These are phyloP conservation scores for Colletotrichum tabaci DNA, from an alignment of 2,329 filamentous ascomycete species.

Conservation along the genomic window DNA sequence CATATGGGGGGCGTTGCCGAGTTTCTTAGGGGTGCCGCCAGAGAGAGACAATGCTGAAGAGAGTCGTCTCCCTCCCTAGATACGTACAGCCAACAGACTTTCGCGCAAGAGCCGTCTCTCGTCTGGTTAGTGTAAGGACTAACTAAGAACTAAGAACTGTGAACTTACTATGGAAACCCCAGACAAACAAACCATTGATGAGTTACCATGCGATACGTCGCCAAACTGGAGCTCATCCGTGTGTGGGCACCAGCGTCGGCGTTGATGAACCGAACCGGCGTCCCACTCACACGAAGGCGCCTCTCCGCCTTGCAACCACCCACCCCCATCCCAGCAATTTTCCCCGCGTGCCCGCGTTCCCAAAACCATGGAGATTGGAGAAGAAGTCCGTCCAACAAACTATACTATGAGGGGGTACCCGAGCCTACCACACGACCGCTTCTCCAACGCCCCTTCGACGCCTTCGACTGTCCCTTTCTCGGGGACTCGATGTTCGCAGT, in stretches of 20 bases:
- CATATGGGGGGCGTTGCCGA: too few species aligned
- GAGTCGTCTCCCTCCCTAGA: too few species aligned
- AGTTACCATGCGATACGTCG: conserved; percentile 15
- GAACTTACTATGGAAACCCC: too few species aligned
- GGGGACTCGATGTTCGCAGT: neutral
- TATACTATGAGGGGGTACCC: neutral
- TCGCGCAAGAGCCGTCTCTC: neutral
- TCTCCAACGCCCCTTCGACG: neutral
- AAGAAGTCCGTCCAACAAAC: conserved; percentile 30
- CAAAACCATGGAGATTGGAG: conserved; percentile 38
- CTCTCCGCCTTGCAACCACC: neutral
- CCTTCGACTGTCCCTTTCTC: neutral
- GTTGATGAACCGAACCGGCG: conserved; percentile 31
- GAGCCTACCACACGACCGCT: neutral
- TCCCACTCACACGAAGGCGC: neutral
- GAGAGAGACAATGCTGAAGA: too few species aligned
- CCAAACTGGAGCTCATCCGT: too few species aligned
- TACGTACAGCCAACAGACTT: conserved; percentile 23
- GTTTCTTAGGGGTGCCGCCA: too few species aligned
- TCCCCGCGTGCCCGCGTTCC: conserved; percentile 37
- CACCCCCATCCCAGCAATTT: conserved; percentile 18
- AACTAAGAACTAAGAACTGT: too few species aligned
- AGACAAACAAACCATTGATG: neutral
- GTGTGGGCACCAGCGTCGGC: conserved; percentile 7
- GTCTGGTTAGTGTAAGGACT: too few species aligned